Evolutionary conservation across 2,329 filamentous ascomycete species (phyloP), one percentile per base, ranked within the genome.

Genomic region (Colletotrichum lentis): DNA sequence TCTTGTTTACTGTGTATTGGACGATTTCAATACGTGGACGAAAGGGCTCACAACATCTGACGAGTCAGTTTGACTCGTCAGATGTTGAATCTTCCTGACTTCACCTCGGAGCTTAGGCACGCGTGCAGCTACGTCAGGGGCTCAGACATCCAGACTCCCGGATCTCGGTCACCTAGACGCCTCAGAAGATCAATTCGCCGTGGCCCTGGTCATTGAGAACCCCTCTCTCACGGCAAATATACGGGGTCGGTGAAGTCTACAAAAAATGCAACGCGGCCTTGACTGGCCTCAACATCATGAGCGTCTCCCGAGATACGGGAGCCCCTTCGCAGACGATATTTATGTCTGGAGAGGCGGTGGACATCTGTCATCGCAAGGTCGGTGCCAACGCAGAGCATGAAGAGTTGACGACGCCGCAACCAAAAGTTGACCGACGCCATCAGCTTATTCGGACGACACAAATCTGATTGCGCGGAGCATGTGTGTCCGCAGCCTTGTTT

Each of bases 101-200:
- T 35, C 8, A 27, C 31, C 37, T 49, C 18, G 44, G 54, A 60
- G 65, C 61, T 60, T 54, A 62, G 62, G 16, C 35, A 65, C 10
- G n/a, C 43, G 54, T 64, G 61, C 61, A 60, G 43, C 14, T 47
- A 37, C 43, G 50, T 50, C 31, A 64, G 24, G 52, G 59, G 14
- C 46, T 58, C 18, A 43, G 39, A 39, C 55, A 39, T 24, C 41
- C 14, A 31, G 20, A 27, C 27, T 20, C 61, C 61, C 41, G 44
- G 61, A 65, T 65, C 47, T 43, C 22, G 10, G 35, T 59, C n/a
- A 24, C 39, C 49, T 49, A 55, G 43, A n/a, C 35, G 35, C 18
- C 43, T 64, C n/a, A 11, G 47, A 57, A 6, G 18, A 44, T 20
- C 27, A 11, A 27, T 39, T 16, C 39, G 22, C 35, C 47, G 60